Evolutionary conservation across 495 filamentous ascomycete genomes (phyloP), one percentile per base, ranked within the genome.

Genomic region (Penicillium salamii): DNA sequence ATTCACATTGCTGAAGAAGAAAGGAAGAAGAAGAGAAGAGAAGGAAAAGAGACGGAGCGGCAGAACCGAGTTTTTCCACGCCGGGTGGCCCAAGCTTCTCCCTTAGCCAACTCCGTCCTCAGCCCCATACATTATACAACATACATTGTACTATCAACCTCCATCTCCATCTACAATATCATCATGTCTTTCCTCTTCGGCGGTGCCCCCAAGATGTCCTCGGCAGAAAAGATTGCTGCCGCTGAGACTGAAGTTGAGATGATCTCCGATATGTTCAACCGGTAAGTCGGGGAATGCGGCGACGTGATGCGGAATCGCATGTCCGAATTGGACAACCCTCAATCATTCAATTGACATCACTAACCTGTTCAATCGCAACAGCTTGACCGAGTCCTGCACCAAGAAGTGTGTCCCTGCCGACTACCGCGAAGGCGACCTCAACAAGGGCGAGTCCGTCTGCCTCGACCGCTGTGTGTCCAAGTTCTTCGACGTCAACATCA

Each of bases 391-490:
- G 68, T 90, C 90, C 47, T 98, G 93, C 79, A 82, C 85, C 50
- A 81, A 85, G 67, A 98, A 98, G 73, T 98, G 93, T 69, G 81
- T 98, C 46, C 91, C 90, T 49, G 76, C 70, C 57, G 83, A 90
- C 52, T 98, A 97, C 81, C 89, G 89, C 61, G 93, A 98, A 77
- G 79, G 79, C 63, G 95, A 97, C 49, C 83, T 98, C 53, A 93
- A 95, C 80, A 98, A 98, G 77, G 93, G 93, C 77, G 93, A 98
- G 74, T 87, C 86, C 46, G 93, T 97, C 55, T 98, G 93, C 75
- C 82, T 98, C 54, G 93, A 98, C 75, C 88, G 93, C 53, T 98
- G 93, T 73, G 84, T 92, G 31, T 78, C 86, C 63, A 98, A 98
- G 77, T 97, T 97, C 80, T 96, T 98, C 74, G 93, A 98, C 52